Evolutionary conservation across 2,329 filamentous ascomycete species (phyloP).

Genomic region (Ophiostoma quercus): DNA sequence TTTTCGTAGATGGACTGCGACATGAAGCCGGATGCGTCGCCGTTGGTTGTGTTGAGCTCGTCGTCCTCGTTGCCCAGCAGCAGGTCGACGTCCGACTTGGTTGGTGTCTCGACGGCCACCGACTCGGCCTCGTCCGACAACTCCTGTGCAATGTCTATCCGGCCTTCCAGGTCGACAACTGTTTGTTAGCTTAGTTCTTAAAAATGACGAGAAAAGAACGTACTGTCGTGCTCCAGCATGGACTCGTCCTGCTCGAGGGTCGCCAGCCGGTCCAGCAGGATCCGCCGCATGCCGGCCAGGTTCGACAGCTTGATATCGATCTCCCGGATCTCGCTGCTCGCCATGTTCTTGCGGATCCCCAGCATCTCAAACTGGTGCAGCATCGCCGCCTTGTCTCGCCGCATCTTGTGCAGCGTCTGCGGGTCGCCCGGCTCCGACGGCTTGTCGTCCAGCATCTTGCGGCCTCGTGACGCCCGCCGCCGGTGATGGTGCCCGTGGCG

Average conservation of each 20-base stretch:
- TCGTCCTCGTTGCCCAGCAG: conserved; percentile 47
- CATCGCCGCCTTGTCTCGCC: conserved; percentile 72
- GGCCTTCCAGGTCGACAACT: conserved; percentile 60
- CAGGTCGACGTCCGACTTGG: conserved; percentile 50
- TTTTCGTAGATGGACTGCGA: conserved; percentile 97
- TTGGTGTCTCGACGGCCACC: conserved; percentile 48
- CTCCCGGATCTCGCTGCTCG: conserved; percentile 88
- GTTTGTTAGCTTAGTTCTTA: conserved; percentile 32
- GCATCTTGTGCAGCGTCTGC: conserved; percentile 65
- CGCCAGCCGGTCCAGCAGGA: conserved; percentile 81
- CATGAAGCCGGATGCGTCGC: conserved; percentile 62
- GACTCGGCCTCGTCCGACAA: conserved; percentile 55
- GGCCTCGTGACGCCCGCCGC: conserved; percentile 65
- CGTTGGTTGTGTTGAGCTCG: conserved; percentile 23
- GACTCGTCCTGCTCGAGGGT: conserved; percentile 85
- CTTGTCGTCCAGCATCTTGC: conserved; percentile 67
- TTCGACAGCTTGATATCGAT: conserved; percentile 97
- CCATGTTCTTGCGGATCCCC: conserved; percentile 92
- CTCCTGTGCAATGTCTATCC: conserved; percentile 57
- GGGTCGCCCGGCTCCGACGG: conserved; percentile 50
- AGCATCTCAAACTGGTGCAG: conserved; percentile 88
- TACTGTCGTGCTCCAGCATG: conserved; percentile 81
- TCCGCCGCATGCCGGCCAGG: conserved; percentile 84
- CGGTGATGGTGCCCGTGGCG: conserved; percentile 51
- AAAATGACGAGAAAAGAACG: conserved; percentile 31